Conservation (phyloP, 2,329 filamentous ascomycete species). For the Corinectria fuckeliana region DNA sequence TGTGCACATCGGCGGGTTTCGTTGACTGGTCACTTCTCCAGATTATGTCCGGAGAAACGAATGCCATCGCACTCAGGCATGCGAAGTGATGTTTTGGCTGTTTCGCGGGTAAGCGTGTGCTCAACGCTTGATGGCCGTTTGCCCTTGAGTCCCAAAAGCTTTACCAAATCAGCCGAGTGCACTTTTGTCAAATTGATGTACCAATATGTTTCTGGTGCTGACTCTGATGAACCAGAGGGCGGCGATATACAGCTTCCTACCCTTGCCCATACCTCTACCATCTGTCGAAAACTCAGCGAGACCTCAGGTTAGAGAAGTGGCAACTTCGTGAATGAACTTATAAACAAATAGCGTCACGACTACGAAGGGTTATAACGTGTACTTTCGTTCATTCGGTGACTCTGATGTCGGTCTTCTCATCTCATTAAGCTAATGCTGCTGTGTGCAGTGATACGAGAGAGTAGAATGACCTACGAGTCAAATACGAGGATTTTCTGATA, state of each 20-base stretch:
- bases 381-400: slow-evolving; percentile 40
- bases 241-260: slow-evolving; percentile 43
- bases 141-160: no score
- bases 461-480: slow-evolving; percentile 29
- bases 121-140: not conserved
- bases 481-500: slow-evolving; percentile 36
- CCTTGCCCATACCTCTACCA: slow-evolving; percentile 42
- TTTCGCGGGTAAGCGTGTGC: not conserved
- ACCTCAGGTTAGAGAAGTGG: no score
- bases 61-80: not conserved
- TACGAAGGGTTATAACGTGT: slow-evolving; percentile 39
- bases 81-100: not conserved
- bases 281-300: slow-evolving; percentile 32
- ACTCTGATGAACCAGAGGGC: slow-evolving; percentile 41
- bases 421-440: not conserved
- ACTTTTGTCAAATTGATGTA: slow-evolving; percentile 44
- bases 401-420: slow-evolving; percentile 36
- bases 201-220: slow-evolving; percentile 36
- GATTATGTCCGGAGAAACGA: not conserved
- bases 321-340: slow-evolving; percentile 33
- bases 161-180: slow-evolving; percentile 33
- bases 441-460: not conserved
- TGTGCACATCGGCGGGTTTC: slow-evolving; percentile 37
- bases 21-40: not conserved
- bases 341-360: slow-evolving; percentile 39